These are phyloP conservation scores for Dispira simplex DNA, from an alignment of 192 early-diverging fungal species.

Conservation along the genomic window DNA sequence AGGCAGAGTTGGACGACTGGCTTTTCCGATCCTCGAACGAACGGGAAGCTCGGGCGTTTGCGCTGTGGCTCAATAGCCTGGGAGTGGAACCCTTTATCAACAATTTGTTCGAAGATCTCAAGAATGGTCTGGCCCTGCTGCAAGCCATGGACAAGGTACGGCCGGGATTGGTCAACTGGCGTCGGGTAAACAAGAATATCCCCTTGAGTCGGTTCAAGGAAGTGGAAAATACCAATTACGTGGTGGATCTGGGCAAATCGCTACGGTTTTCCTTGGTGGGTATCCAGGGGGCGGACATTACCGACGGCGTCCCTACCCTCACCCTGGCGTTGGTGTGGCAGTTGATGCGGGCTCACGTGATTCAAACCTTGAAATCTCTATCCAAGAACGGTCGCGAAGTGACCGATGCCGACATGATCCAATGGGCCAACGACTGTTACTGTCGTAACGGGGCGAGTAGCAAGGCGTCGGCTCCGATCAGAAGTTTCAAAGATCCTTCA, in stretches of 20 bases:
- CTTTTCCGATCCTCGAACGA: constrained; percentile 31
- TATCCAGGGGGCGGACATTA: constrained; percentile 91
- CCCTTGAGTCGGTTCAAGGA: constrained; percentile 85
- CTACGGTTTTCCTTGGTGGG: constrained; percentile 83
- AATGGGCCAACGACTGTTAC: constrained; percentile 86
- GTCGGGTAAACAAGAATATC: constrained; percentile 61
- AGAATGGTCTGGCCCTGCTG: constrained; percentile 81
- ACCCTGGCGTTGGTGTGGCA: constrained; percentile 94
- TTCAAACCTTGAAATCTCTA: constrained; percentile 79
- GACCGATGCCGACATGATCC: constrained; percentile 85
- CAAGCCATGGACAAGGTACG: constrained; percentile 93
- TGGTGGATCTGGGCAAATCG: constrained; percentile 71
- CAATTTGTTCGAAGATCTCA: constrained; percentile 93
- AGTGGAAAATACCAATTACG: constrained; percentile 96
- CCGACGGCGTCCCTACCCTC: constrained; percentile 76
- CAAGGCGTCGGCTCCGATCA: constrained; percentile 48
- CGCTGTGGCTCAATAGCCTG: constrained; percentile 94
- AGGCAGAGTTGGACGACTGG: constrained; percentile 72
- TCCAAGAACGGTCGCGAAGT: constrained; percentile 68
- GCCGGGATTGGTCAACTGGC: constrained; percentile 86
- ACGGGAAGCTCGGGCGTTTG: constrained; percentile 65
- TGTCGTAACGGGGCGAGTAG: constrained; percentile 22
- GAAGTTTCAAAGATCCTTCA: constrained; percentile 69
- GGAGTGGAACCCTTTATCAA: constrained; percentile 96
- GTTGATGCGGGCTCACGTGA: constrained; percentile 95